A percentile compares a stretch with the other conserved stretches of the same genome.
Conservation (phyloP, 2,329 filamentous ascomycete genomes). For the Colletotrichum trifolii region DNA sequence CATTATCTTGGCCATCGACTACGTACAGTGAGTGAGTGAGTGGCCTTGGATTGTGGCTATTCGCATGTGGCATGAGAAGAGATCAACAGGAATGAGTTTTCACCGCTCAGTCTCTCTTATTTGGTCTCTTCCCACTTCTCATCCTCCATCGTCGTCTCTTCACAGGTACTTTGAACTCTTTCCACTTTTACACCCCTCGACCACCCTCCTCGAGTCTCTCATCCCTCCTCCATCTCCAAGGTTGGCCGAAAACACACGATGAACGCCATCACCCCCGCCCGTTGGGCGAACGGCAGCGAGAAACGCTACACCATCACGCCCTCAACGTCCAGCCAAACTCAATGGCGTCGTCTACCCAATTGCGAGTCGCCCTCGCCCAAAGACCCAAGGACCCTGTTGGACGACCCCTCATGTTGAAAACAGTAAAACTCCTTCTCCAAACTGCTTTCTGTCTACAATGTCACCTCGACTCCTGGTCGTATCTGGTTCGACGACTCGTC, state of each 20-base stretch:
- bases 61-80: neutral
- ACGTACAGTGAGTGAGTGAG: too few relatives aligned
- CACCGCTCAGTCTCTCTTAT: conserved; percentile 10
- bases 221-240: neutral
- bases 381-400: conserved; percentile 3
- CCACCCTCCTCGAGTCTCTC: neutral
- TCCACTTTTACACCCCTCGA: neutral
- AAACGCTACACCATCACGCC: conserved; percentile 5
- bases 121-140: neutral
- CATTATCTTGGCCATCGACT: too few relatives aligned
- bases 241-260: conserved; percentile 2
- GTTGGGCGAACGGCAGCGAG: conserved; percentile 4
- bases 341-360: conserved; percentile 15
- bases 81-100: neutral
- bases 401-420: conserved; percentile 14
- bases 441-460: too few relatives aligned
- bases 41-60: neutral
- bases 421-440: conserved; percentile 2
- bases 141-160: neutral
- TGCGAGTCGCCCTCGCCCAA: neutral
- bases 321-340: conserved; percentile 6
- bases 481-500: too few relatives aligned
- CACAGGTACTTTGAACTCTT: neutral
- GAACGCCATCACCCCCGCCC: neutral
- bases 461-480: too few relatives aligned